Percentiles rank a stretch among this genome's conserved stretches.
Conservation (phyloP, 495 filamentous ascomycete genomes). For the Xylaria venustula region DNA sequence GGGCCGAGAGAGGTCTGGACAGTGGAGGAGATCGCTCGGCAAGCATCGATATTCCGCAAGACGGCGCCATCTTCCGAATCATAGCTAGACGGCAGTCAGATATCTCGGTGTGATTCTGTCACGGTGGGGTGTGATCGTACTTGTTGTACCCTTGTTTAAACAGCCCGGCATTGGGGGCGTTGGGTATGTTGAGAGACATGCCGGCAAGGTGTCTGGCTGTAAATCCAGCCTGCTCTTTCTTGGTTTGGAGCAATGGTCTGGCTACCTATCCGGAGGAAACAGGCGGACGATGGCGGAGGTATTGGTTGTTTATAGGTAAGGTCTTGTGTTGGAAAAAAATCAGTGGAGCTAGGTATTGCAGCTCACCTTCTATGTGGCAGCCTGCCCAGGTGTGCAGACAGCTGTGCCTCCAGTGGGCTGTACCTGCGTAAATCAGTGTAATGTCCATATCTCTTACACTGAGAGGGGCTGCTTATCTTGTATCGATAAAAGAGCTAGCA, state of each 20-base stretch:
- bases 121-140: conserved; percentile 53
- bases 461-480: too few relatives aligned
- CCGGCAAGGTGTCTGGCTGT: conserved; percentile 24
- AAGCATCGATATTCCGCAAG: conserved; percentile 97
- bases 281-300: conserved; percentile 5
- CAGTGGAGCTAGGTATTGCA: conserved; percentile 9
- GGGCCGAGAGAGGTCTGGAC: conserved; percentile 96
- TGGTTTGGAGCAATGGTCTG: conserved; percentile 13
- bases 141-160: conserved; percentile 98
- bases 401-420: too few relatives aligned
- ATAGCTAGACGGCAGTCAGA: conserved; percentile 60
- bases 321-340: conserved; percentile 15
- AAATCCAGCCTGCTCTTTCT: conserved; percentile 3
- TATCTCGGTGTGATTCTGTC: not conserved
- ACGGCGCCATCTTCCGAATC: conserved; percentile 99
- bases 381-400: not conserved
- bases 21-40: conserved; percentile 89
- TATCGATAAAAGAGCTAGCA: too few relatives aligned
- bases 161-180: conserved; percentile 84
- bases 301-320: too few relatives aligned
- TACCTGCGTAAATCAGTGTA: too few relatives aligned
- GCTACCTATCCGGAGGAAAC: not conserved
- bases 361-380: not conserved
- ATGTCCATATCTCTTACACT: too few relatives aligned
- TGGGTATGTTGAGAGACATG: conserved; percentile 95